These are phyloP conservation scores for Aspergillus indologenus DNA, from an alignment of 495 filamentous ascomycete genomes.

Conservation along the genomic window DNA sequence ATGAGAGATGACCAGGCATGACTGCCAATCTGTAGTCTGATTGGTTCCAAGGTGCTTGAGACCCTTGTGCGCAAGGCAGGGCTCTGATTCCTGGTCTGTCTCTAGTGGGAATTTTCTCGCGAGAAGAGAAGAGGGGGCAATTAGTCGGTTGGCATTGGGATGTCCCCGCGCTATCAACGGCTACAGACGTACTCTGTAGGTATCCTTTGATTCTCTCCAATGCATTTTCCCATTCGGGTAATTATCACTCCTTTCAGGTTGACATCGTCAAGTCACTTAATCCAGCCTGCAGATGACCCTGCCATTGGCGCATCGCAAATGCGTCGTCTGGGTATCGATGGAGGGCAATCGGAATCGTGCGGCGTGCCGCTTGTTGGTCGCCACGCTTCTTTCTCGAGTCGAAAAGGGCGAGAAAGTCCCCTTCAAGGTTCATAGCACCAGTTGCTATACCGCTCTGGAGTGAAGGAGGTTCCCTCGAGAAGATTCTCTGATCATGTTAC, in stretches of 20 bases:
- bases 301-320: slow-evolving; percentile 8
- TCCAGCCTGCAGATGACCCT: neutral
- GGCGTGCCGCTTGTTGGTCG: neutral
- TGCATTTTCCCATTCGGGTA: slow-evolving; percentile 15
- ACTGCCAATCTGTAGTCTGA: neutral
- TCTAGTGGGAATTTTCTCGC: neutral
- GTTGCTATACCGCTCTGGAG: neutral
- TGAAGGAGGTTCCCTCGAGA: neutral
- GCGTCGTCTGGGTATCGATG: neutral
- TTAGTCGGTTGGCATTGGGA: slow-evolving; percentile 3
- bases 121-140: neutral
- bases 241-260: neutral
- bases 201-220: slow-evolving; percentile 4
- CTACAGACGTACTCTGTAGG: neutral
- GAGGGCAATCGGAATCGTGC: neutral
- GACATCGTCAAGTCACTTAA: slow-evolving; percentile 5
- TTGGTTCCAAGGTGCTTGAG: neutral
- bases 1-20: neutral
- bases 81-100: neutral
- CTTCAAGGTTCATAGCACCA: neutral
- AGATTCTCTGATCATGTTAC: neutral
- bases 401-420: no score
- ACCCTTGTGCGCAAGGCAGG: slow-evolving; percentile 3
- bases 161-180: slow-evolving; percentile 10
- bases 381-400: no score